Conservation (phyloP, 495 filamentous ascomycete species). For the Haplographium delicatum region DNA sequence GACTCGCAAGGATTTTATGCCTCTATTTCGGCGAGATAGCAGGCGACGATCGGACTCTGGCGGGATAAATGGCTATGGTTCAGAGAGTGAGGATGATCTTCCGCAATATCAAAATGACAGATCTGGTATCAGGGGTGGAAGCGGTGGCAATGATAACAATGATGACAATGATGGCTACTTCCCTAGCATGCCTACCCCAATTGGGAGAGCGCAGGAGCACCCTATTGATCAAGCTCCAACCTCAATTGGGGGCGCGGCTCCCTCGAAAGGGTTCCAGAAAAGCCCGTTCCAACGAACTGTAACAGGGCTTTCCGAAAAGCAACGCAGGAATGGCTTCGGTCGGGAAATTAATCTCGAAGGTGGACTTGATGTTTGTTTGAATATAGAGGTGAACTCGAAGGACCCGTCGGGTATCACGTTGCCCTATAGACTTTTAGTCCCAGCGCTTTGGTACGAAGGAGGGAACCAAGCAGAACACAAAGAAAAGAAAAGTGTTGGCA, state of each 20-base stretch:
- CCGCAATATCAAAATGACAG: constrained; percentile 2
- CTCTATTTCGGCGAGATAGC: constrained; percentile 51
- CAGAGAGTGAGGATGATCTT: constrained; percentile 21
- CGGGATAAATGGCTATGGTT: constrained; percentile 43
- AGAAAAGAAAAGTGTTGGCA: not conserved
- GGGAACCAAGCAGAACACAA: not conserved
- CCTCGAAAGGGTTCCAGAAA: constrained; percentile 22
- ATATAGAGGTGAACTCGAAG: constrained; percentile 76
- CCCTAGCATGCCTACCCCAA: constrained; percentile 11
- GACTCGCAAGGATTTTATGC: constrained; percentile 47
- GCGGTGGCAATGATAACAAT: constrained; percentile 16
- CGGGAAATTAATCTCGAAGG: constrained; percentile 58
- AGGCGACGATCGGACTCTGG: constrained; percentile 37
- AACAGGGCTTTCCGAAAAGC: constrained; percentile 61
- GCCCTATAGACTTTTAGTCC: constrained; percentile 82
- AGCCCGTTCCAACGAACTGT: constrained; percentile 66
- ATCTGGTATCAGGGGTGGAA: constrained; percentile 20
- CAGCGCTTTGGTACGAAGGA: constrained; percentile 58
- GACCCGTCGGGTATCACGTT: constrained; percentile 87
- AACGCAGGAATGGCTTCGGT: constrained; percentile 37
- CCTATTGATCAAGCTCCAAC: constrained; percentile 9
- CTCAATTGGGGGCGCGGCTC: constrained; percentile 9
- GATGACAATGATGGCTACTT: constrained; percentile 20
- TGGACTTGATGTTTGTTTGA: constrained; percentile 78
- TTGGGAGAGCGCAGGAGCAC: constrained; percentile 2